Base-by-base conservation (phyloP, 2,329 filamentous ascomycete species). In the Myriosclerotinia scirpicola region DNA sequence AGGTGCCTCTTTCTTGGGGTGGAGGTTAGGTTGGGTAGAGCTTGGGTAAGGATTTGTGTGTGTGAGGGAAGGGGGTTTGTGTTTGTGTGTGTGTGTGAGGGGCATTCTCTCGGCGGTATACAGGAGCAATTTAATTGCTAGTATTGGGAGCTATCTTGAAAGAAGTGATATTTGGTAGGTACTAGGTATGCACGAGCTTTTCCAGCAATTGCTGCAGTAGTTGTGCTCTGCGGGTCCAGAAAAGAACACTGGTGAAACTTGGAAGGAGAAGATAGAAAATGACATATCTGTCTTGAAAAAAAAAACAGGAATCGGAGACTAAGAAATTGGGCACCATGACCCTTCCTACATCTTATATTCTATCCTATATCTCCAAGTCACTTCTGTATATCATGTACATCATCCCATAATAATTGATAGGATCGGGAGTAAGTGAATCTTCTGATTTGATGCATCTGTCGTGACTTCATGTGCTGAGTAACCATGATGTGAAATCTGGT, bases 1-100 rank as follows among this genome's bases (percentile, higher is more conserved):
- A 68, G 9, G 68, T 76, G 62, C 70, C 70, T 63, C 7, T 17
- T 38, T 36, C 11, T 38, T 56, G 30, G 54, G 38, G 0, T 36
- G n/a, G 34, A 15, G n/a, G 17, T n/a, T 36, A 30, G 54, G 15
- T 15, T 44, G n/a, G 34, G 22, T 17, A 17, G 34, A 40, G 26
- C 40, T 44, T 17, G 2, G 17, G 44, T 46, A 2, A 17, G 17
- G 17, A 7, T 46, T n/a, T 15, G 17, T 5, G 36, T 17, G 3
- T 34, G 30, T 34, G 30, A n/a, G 26, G 5, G 26, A 26, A 26
- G 22, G n/a, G 34, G 8, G n/a, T 1, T 34, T 34, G 30, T 5
- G 30, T 34, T 34, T 34, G 44, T 8, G 44, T 8, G 44, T 8
- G 44, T 8, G 15, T 34, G 26, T 2, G 15, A 2, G 7, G n/a